These are phyloP conservation scores for Flaveria sonorensis DNA, from an alignment of 129 eudicot species.

Conservation along the genomic window DNA sequence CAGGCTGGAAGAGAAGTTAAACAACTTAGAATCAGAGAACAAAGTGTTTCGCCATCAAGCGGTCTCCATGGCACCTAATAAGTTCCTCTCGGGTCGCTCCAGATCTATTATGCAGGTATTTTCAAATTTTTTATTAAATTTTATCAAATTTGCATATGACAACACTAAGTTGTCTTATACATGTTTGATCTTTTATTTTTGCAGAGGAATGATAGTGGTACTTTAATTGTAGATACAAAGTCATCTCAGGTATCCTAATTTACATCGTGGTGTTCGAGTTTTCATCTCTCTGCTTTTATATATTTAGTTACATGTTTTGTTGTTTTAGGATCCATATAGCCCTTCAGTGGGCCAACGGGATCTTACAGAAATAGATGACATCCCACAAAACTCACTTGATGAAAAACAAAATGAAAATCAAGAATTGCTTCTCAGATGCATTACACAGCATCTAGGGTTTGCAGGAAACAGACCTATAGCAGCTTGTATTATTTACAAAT, in stretches of 20 bases:
- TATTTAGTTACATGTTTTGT: constrained; percentile 12
- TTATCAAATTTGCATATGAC: neutral
- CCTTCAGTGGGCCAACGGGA: constrained; percentile 57
- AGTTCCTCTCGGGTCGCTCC: constrained; percentile 81
- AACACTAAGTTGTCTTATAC: constrained; percentile 6
- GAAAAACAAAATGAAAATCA: constrained; percentile 91
- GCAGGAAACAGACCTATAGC: constrained; percentile 79
- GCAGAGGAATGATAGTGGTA: constrained; percentile 88
- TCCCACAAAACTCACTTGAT: constrained; percentile 87
- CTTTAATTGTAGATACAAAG: constrained; percentile 52
- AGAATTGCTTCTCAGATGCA: constrained; percentile 78
- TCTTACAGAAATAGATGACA: constrained; percentile 69
- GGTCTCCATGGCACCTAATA: constrained; percentile 91
- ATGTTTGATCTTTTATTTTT: constrained; percentile 25
- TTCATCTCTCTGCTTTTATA: neutral
- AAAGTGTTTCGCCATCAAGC: constrained; percentile 98
- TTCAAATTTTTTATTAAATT: neutral
- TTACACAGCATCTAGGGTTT: constrained; percentile 78
- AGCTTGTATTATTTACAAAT: constrained; percentile 89
- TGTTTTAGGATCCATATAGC: constrained; percentile 66
- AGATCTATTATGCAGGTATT: constrained; percentile 86
- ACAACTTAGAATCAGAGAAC: constrained; percentile 87
- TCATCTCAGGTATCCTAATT: constrained; percentile 46
- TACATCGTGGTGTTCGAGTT: neutral
- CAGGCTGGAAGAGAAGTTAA: constrained; percentile 88